phyloP scores from a whole-genome alignment of 208 protist species.

The Acanthamoeba triangularis region DNA sequence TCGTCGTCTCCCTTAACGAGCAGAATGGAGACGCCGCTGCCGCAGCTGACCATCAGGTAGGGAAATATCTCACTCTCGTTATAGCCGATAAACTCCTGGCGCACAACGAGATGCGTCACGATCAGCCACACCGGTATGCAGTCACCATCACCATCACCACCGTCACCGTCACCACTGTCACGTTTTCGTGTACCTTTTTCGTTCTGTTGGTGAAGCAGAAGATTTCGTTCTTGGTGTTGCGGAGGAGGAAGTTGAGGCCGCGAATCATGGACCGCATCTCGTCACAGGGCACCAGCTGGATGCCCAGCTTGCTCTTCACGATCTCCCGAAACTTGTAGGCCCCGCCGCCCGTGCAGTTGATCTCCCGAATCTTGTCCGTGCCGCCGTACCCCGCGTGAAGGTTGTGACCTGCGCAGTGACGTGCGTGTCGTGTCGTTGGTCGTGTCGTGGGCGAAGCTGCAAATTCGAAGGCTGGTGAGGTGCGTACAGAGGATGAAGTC shows the following conservation, averaged over 20 bases:
- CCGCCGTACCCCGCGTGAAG: neutral
- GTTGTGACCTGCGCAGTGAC: neutral
- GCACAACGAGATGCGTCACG: too few species aligned
- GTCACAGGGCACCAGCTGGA: constrained; percentile 85
- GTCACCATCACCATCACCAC: neutral
- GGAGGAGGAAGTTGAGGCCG: constrained; percentile 90
- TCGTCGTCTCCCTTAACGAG: constrained; percentile 93
- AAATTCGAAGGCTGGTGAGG: neutral
- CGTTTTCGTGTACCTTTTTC: neutral
- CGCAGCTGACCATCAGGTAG: constrained; percentile 98
- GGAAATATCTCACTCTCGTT: constrained; percentile 41
- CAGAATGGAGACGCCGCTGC: constrained; percentile 98
- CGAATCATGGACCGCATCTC: constrained; percentile 89
- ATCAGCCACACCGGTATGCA: neutral
- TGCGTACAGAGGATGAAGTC: constrained; percentile 36
- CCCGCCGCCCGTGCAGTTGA: constrained; percentile 85
- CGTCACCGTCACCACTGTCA: too few species aligned
- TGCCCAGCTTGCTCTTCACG: constrained; percentile 84
- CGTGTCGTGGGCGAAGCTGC: too few species aligned
- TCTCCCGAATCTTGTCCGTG: constrained; percentile 33
- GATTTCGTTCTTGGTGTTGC: constrained; percentile 53
- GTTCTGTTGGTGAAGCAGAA: constrained; percentile 41
- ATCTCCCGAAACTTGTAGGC: constrained; percentile 90
- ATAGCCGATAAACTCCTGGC: constrained; percentile 30
- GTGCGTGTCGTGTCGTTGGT: neutral